Evolutionary conservation across 2,329 filamentous ascomycete species (phyloP), one percentile per base, ranked within the genome.

Genomic region (Fusarium nygamai): DNA sequence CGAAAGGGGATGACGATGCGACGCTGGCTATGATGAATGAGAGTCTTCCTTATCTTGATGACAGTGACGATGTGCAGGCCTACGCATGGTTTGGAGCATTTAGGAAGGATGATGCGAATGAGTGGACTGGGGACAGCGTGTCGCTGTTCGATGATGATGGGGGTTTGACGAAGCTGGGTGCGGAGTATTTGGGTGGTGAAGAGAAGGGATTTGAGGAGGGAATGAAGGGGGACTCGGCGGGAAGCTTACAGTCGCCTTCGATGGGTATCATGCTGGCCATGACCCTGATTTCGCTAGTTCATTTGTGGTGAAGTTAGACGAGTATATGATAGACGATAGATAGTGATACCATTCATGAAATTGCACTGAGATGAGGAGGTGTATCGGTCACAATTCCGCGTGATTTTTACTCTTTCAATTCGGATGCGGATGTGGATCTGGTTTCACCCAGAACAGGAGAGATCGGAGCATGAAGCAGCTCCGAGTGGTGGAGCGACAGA

Each of bases 21-120:
- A 85, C 82, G 3, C 60, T 82, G 6, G 67, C 77, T 5, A 85
- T 85, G 84, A 82, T 85, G 82, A 84, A 83, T 41, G 74, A 84
- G 67, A 83, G 81, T 41, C 67, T 85, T 19, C 34, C 67, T 0
- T 82, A 82, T 54, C 75, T 85, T 10, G 84, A 85, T 11, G 66
- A 62, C 0, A 72, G 78, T 1, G 78, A 82, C 17, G 79, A 80
- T 27, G 80, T 85, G 3, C 73, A 81, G 24, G 81, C 78, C 1
- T 85, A 85, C 56, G 83, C 84, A 0, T 85, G 84, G 84, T 85
- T 84, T 61, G 84, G 84, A 1, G 81, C 80, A 0, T 85, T 85
- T 47, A 79, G 84, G 4, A 74, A 78, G 1, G 77, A 82, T 31
- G 79, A 84, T 47, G 81, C 82, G 12, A 84, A 84, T 48, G 78